Conservation (phyloP, 2,329 filamentous ascomycete genomes). For the Blastomyces emzantsi region DNA sequence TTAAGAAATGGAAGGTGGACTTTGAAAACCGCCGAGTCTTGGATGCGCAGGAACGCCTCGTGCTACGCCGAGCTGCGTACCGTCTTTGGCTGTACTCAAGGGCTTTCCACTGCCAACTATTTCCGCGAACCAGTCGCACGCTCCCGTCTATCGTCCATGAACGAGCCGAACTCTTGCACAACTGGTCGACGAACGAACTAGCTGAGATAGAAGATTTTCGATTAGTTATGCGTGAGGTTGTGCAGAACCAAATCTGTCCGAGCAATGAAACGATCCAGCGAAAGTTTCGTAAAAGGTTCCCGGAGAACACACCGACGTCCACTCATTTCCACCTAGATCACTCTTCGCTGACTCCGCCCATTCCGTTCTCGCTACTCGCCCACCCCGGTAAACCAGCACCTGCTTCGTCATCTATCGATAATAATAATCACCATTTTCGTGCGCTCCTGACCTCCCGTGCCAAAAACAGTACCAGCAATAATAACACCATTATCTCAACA, state of each 20-base stretch:
- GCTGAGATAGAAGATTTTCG: slow-evolving; percentile 53
- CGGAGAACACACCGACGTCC: slow-evolving; percentile 38
- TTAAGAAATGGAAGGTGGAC: slow-evolving; percentile 54
- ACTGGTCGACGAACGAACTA: slow-evolving; percentile 48
- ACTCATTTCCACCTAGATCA: slow-evolving; percentile 48
- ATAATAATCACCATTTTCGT: background rate
- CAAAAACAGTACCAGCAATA: background rate
- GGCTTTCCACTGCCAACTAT: slow-evolving; percentile 48
- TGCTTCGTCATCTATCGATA: slow-evolving; percentile 6
- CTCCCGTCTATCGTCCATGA: slow-evolving; percentile 41
- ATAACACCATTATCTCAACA: background rate
- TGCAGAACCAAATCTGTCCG: slow-evolving; percentile 52
- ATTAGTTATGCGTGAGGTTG: slow-evolving; percentile 45
- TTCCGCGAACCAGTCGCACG: slow-evolving; percentile 44
- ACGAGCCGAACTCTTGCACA: slow-evolving; percentile 49
- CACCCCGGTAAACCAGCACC: background rate
- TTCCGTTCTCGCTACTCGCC: slow-evolving; percentile 17
- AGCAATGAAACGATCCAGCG: slow-evolving; percentile 52
- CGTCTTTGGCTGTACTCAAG: slow-evolving; percentile 52
- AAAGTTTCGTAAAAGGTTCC: slow-evolving; percentile 50
- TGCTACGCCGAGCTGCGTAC: slow-evolving; percentile 50
- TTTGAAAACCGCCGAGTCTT: slow-evolving; percentile 48
- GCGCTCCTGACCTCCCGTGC: slow-evolving; percentile 3
- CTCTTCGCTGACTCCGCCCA: slow-evolving; percentile 28
- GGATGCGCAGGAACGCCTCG: slow-evolving; percentile 41